Base-by-base conservation (phyloP, 805 yeast genomes). In the Cyberlindnera misumaiensis region DNA sequence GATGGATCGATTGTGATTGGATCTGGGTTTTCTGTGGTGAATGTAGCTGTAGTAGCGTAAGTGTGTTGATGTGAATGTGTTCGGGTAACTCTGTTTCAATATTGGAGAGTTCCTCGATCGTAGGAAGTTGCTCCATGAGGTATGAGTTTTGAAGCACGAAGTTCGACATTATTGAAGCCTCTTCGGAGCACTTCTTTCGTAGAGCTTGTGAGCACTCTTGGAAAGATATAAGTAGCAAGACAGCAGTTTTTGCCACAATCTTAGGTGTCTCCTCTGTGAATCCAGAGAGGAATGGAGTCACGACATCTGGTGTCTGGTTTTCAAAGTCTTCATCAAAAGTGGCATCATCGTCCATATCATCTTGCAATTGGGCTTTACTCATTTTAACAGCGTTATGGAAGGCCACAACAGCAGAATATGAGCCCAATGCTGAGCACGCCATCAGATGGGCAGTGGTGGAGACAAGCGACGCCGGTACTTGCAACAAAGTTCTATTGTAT, bases 391-490 rank as follows among this genome's bases (percentile, higher is more conserved):
- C 33, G 5, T 24, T 17, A 22, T 47, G 52, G 32, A 53, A 48
- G 6, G 55, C 35, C 27, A 42, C 43, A 4, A 48, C 30, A 3
- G 53, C 58, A 22, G 52, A 43, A 18, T 39, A 44, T 3, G 53
- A 47, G 6, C 66, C 65, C 35, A 75, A 52, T 58, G 75, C 68
- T 29, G 70, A 62, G 33, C 74, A 67, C 18, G 82, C 77, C 40
- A 77, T 43, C 38, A 75, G 50, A 43, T 72, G 67, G 24, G 77
- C 73, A 3, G 77, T 60, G 16, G 70, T 54, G 1, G 81, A 65
- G 18, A 72, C 64, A 16, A 72, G 53, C 1, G 78, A 68, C 1
- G 73, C 50, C 10, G 72, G 65, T 35, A 69, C 61, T 8, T 65
- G 59, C 42, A 76, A 46, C 44, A 70, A 74, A 41, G 60, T 65